These are phyloP conservation scores for Amylocystis lapponica DNA, from an alignment of 768 basidiomycete species.

Conservation along the genomic window DNA sequence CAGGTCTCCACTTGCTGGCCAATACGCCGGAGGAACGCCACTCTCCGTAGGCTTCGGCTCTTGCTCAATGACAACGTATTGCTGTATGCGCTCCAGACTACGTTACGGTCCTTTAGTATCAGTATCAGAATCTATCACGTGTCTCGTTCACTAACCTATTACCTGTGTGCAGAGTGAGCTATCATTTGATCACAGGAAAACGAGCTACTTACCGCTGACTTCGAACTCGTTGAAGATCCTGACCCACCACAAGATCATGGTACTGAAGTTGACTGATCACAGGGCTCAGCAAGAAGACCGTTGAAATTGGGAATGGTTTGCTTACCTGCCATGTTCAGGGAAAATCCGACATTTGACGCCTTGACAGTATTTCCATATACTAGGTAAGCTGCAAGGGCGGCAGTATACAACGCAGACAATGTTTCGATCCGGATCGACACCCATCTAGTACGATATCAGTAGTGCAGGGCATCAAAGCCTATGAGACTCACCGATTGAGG, in stretches of 20 bases:
- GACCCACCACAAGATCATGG: conserved; percentile 50
- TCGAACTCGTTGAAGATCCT: conserved; percentile 41
- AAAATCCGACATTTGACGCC: conserved; percentile 35
- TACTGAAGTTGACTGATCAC: conserved; percentile 44
- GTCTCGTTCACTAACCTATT: conserved; percentile 22
- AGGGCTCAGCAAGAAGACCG: background rate
- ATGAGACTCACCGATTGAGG: conserved; percentile 28
- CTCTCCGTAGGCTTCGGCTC: conserved; percentile 35
- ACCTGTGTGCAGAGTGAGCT: conserved; percentile 19
- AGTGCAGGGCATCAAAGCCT: background rate
- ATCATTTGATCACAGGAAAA: too few species aligned
- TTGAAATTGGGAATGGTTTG: too few species aligned
- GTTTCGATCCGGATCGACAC: conserved; percentile 50
- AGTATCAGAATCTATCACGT: background rate
- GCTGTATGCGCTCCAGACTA: conserved; percentile 44
- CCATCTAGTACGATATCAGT: conserved; percentile 28
- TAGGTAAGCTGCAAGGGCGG: conserved; percentile 48
- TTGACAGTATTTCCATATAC: conserved; percentile 41
- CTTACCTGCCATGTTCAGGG: conserved; percentile 37
- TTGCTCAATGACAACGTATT: conserved; percentile 48
- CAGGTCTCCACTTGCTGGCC: conserved; percentile 51
- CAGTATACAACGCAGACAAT: conserved; percentile 43
- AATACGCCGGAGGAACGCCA: conserved; percentile 51
- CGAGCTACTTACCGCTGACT: conserved; percentile 35
- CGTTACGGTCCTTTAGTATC: background rate